Conservation (phyloP, 192 early-diverging fungal species). For the Spinellus fusiger region DNA sequence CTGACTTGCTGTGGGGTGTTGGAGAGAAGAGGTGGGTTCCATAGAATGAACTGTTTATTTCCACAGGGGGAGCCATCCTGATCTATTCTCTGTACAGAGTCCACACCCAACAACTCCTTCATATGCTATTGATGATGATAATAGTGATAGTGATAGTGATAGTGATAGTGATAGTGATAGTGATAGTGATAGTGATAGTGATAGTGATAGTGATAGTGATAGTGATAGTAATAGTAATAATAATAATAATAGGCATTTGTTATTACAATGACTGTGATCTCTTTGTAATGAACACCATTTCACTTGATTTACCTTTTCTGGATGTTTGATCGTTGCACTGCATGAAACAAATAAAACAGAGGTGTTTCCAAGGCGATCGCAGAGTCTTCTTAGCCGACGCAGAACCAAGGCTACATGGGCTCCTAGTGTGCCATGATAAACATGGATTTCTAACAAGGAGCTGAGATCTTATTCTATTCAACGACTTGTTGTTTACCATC, state of each 20-base stretch:
- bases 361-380: constrained; percentile 37
- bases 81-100: constrained; percentile 11
- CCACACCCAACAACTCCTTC: constrained; percentile 23
- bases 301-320: constrained; percentile 16
- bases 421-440: constrained; percentile 63
- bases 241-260: too few species aligned
- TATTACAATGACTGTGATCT: neutral
- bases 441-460: constrained; percentile 56
- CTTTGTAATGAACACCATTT: neutral
- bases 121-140: constrained; percentile 19
- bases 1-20: constrained; percentile 8
- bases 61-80: constrained; percentile 36
- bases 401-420: constrained; percentile 60
- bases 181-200: constrained; percentile 14
- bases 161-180: neutral
- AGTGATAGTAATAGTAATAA: neutral
- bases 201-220: neutral
- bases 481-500: constrained; percentile 33
- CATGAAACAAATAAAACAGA: constrained; percentile 57
- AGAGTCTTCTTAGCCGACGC: constrained; percentile 56
- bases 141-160: neutral
- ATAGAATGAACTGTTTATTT: constrained; percentile 34
- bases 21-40: constrained; percentile 42
- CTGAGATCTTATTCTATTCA: neutral
- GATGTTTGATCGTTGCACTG: constrained; percentile 56